Evolutionary conservation across 2,329 filamentous ascomycete species (phyloP).

Genomic region (Albophoma yamanashiensis): DNA sequence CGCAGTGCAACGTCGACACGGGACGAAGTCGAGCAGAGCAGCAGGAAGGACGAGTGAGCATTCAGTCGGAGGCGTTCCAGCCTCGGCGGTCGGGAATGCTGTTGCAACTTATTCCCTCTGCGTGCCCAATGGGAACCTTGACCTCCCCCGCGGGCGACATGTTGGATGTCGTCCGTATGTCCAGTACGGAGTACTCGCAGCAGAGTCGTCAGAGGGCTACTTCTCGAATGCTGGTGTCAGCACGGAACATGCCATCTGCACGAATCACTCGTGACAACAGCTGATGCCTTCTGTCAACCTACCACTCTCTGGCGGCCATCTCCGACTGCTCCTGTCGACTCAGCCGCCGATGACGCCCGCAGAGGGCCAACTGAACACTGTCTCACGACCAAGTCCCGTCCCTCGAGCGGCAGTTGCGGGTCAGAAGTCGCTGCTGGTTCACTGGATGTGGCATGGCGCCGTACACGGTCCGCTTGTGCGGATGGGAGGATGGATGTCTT

Average conservation of each 20-base stretch:
- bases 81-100: not conserved
- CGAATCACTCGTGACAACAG: not conserved
- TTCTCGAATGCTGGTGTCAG: too few relatives aligned
- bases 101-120: not conserved
- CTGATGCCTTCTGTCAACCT: not conserved
- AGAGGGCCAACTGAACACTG: not conserved
- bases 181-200: not conserved
- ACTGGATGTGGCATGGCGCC: not conserved
- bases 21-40: not conserved
- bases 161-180: not conserved
- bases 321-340: not conserved
- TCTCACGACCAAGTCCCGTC: not conserved
- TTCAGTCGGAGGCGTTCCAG: not conserved
- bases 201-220: not conserved
- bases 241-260: not conserved
- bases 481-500: not conserved
- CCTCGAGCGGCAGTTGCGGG: not conserved
- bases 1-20: too few relatives aligned
- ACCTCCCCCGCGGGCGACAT: not conserved
- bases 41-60: not conserved
- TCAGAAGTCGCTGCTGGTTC: not conserved
- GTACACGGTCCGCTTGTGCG: not conserved
- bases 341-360: not conserved
- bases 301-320: not conserved
- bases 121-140: not conserved